phyloP scores from a whole-genome alignment of 2,329 filamentous ascomycete genomes.

The Scedosporium dehoogii region DNA sequence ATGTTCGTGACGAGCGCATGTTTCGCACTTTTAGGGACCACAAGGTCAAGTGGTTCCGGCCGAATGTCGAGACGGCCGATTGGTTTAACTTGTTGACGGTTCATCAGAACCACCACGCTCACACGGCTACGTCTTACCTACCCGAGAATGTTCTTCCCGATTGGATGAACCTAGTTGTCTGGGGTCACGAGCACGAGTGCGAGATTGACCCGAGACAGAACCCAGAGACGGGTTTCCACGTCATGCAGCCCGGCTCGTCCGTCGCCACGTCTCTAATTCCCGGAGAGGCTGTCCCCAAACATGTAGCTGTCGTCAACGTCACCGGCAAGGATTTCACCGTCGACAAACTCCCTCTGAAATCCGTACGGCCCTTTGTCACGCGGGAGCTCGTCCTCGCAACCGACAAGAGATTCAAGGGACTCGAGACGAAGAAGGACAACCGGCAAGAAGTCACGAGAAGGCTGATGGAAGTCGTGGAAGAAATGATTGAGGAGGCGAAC shows the following conservation, averaged over 20 bases:
- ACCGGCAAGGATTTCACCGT: conserved; percentile 73
- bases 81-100: conserved; percentile 97
- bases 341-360: conserved; percentile 74
- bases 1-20: conserved; percentile 89
- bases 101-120: conserved; percentile 91
- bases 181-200: conserved; percentile 98
- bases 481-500: conserved; percentile 79
- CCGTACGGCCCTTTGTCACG: conserved; percentile 84
- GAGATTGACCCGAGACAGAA: conserved; percentile 77
- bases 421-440: conserved; percentile 71
- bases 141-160: conserved; percentile 88
- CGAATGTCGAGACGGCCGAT: conserved; percentile 54
- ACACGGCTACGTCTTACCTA: conserved; percentile 86
- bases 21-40: conserved; percentile 89
- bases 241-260: conserved; percentile 96
- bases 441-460: conserved; percentile 68
- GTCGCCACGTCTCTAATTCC: conserved; percentile 87
- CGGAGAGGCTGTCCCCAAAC: conserved; percentile 83
- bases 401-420: conserved; percentile 64
- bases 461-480: conserved; percentile 68
- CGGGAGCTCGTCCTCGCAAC: conserved; percentile 68
- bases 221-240: conserved; percentile 80
- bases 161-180: conserved; percentile 84
- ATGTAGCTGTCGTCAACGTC: conserved; percentile 77
- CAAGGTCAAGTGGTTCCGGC: conserved; percentile 88